Base-by-base conservation (phyloP, 2,329 filamentous ascomycete genomes). In the Ophiostoma sp. region DNA sequence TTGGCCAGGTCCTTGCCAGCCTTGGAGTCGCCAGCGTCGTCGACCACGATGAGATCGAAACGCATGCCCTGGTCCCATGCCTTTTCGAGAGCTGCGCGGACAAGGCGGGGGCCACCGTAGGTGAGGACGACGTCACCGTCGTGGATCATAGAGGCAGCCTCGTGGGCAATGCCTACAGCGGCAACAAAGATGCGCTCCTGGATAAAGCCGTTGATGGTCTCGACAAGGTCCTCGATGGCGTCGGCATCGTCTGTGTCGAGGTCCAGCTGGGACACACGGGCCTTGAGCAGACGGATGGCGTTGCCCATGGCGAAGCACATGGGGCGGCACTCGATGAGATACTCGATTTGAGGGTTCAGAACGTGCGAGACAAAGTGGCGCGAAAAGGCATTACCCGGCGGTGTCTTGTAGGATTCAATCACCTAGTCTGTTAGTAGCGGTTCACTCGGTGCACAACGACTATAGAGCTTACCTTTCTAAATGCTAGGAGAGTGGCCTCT, bases 301-400 rank as follows among this genome's bases (percentile, higher is more conserved):
- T 98, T 99, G 70, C 95, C 95, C 89, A 98, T 97, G 71, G 92
- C 92, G 78, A 97, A 95, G 73, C 92, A 96, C 79, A 99, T 91
- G 45, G 95, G 93, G n/a, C 95, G 89, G 76, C 93, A 97, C 73
- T 92, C 92, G 70, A 92, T 91, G 70, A 99, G 85, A 76, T 96
- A 97, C 72, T 96, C 93, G 75, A 99, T 97, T 79, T 99, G 95
- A 49, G 93, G 92, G 75, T 93, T 95, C 70, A 99, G 87, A 72
- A 92, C 88, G 78, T 98, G 92, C 11, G 91, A 90, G 44, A 92
- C 95, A 74, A 99, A 88, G 80, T 99, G 93, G 45, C 95, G 89
- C 27, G 93, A 90, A 58, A 99, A 85, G 55, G 93, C 93, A 69
- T 89, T 93, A 55, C 90, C 90, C 40, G 88, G 83, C 5, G 95